These are phyloP conservation scores for Phialophora expanda DNA, from an alignment of 2,329 filamentous ascomycete species.

Conservation along the genomic window DNA sequence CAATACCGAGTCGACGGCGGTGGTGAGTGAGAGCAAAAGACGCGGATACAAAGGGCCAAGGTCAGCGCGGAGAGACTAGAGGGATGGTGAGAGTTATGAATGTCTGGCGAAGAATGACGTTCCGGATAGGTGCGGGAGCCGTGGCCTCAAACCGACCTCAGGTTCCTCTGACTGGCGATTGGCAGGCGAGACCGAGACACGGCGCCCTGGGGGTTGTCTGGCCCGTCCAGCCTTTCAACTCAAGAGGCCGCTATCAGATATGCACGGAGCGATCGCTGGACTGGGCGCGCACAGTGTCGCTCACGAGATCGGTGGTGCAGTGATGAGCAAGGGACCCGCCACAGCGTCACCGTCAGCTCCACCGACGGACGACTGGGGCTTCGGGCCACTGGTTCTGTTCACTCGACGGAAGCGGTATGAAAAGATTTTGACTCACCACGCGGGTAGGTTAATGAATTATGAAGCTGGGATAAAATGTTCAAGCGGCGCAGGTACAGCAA, in stretches of 20 bases:
- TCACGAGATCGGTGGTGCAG: slow-evolving; percentile 1
- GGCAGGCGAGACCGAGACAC: slow-evolving; percentile 6
- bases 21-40: neutral
- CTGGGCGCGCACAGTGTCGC: neutral
- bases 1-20: neutral
- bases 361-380: slow-evolving; percentile 1
- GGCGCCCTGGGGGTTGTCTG: neutral
- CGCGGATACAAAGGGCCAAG: slow-evolving; percentile 1
- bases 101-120: slow-evolving; percentile 13
- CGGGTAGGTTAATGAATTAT: neutral
- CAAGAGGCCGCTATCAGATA: neutral
- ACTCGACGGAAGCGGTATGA: neutral
- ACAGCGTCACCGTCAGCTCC: slow-evolving; percentile 24
- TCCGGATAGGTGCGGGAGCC: slow-evolving; percentile 14
- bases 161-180: slow-evolving; percentile 9
- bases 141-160: slow-evolving; percentile 14
- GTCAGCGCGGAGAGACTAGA: slow-evolving; percentile 9
- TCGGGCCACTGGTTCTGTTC: neutral
- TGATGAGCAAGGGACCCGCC: slow-evolving; percentile 15
- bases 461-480: slow-evolving; percentile 12
- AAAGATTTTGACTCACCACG: slow-evolving; percentile 16
- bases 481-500: slow-evolving; percentile 17
- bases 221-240: neutral
- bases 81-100: neutral
- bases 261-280: neutral